Conservation (phyloP, 129 eudicot genomes). For the Sambucus nigra region DNA sequence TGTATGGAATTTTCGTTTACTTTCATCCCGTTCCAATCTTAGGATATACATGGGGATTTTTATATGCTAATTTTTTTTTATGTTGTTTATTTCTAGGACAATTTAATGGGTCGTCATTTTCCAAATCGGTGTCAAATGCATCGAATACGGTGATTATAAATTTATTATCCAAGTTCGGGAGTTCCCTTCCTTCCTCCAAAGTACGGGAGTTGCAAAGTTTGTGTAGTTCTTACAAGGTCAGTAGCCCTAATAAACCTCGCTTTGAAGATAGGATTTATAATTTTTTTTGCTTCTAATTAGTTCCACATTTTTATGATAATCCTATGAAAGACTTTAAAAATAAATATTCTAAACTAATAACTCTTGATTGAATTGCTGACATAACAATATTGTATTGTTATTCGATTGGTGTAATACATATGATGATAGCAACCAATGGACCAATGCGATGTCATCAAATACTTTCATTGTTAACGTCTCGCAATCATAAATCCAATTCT, state of each 20-base stretch:
- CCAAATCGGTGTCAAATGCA: slow-evolving; percentile 7
- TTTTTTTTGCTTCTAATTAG: neutral
- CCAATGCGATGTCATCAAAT: neutral
- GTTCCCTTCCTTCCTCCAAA: slow-evolving; percentile 24
- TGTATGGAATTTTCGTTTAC: neutral
- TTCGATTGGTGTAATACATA: no score
- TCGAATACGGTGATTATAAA: slow-evolving; percentile 12
- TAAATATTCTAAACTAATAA: no score
- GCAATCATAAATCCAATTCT: neutral
- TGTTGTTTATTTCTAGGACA: slow-evolving; percentile 13
- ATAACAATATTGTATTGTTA: no score
- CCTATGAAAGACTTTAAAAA: neutral
- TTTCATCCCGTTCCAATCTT: neutral
- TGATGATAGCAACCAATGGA: no score
- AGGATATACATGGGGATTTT: no score
- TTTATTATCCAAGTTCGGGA: slow-evolving; percentile 20
- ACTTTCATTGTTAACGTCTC: neutral
- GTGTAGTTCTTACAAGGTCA: slow-evolving; percentile 26
- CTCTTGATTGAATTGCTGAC: no score
- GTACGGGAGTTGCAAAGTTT: slow-evolving; percentile 17
- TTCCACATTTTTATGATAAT: neutral
- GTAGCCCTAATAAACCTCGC: neutral
- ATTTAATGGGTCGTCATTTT: neutral
- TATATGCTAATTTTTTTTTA: neutral
- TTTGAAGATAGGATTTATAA: neutral